A percentile compares a stretch with the other conserved stretches of the same genome.
These are phyloP conservation scores for Pulveroboletus sp. DNA, from an alignment of 768 basidiomycete genomes.

Conservation along the genomic window DNA sequence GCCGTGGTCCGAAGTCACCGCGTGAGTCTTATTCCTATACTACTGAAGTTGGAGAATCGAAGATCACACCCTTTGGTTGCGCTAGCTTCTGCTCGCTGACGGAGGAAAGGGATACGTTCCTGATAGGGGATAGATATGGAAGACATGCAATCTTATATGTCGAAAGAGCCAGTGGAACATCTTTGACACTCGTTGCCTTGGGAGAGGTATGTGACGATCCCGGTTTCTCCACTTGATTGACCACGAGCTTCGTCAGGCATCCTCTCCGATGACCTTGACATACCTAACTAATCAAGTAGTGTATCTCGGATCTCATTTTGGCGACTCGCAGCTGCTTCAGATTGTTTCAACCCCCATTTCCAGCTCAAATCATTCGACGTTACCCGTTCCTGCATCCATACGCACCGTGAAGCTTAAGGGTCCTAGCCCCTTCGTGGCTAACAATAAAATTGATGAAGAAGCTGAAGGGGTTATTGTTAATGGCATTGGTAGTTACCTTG, in stretches of 20 bases:
- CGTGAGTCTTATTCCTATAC: slow-evolving; percentile 43
- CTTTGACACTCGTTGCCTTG: slow-evolving; percentile 56
- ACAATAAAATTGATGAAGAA: slow-evolving; percentile 28
- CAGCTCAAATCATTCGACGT: slow-evolving; percentile 38
- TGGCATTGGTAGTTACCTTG: slow-evolving; percentile 54
- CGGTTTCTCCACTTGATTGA: slow-evolving; percentile 4
- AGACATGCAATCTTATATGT: slow-evolving; percentile 65
- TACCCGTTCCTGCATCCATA: slow-evolving; percentile 52
- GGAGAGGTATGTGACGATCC: slow-evolving; percentile 56
- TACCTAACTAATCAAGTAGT: slow-evolving; percentile 69
- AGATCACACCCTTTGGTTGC: not conserved
- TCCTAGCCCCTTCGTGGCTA: slow-evolving; percentile 39
- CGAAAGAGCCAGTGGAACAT: slow-evolving; percentile 36
- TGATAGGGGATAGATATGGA: slow-evolving; percentile 73
- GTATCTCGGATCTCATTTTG: slow-evolving; percentile 79
- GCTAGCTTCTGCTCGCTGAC: slow-evolving; percentile 54
- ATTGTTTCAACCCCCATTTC: slow-evolving; percentile 49
- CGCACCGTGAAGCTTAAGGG: slow-evolving; percentile 37
- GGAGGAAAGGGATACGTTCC: slow-evolving; percentile 41
- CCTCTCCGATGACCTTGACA: slow-evolving; percentile 67
- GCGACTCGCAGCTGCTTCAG: slow-evolving; percentile 74
- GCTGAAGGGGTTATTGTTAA: slow-evolving; percentile 47
- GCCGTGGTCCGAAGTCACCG: slow-evolving; percentile 73
- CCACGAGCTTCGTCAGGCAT: slow-evolving; percentile 44
- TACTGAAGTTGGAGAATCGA: not conserved